A percentile compares a stretch with the other conserved stretches of the same genome.
Conservation (phyloP, 1,284 basidiomycete genomes). For the Cystobasidium sp. region DNA sequence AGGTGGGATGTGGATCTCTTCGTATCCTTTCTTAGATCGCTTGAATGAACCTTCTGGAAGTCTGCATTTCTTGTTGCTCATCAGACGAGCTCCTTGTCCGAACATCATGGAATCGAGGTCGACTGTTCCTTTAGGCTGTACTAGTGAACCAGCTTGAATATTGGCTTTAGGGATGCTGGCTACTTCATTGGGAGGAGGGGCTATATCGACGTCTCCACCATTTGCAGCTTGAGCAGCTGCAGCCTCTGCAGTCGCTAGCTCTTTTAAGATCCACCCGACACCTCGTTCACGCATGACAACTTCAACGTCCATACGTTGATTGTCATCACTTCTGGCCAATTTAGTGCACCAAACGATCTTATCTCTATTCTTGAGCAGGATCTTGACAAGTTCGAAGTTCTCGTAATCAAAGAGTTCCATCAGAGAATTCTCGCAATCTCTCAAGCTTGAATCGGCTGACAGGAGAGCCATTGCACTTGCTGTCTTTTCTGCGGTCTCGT, state of each 20-base stretch:
- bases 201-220: slow-evolving; percentile 68
- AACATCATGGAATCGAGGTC: slow-evolving; percentile 96
- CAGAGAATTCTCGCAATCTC: slow-evolving; percentile 94
- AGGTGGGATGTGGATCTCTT: slow-evolving; percentile 96
- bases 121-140: slow-evolving; percentile 81
- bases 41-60: slow-evolving; percentile 98
- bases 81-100: slow-evolving; percentile 91
- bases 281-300: slow-evolving; percentile 98
- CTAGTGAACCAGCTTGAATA: slow-evolving; percentile 69
- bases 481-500: slow-evolving; percentile 92
- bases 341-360: slow-evolving; percentile 98
- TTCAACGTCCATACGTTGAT: slow-evolving; percentile 91
- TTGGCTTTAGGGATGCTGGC: slow-evolving; percentile 59
- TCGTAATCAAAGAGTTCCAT: slow-evolving; percentile 99
- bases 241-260: slow-evolving; percentile 66
- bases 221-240: slow-evolving; percentile 65
- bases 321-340: slow-evolving; percentile 83
- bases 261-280: slow-evolving; percentile 91
- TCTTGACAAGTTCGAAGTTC: slow-evolving; percentile 90
- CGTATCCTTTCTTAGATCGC: slow-evolving; percentile 92
- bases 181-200: slow-evolving; percentile 52
- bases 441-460: slow-evolving; percentile 78
- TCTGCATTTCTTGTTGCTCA: slow-evolving; percentile 98
- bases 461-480: slow-evolving; percentile 83
- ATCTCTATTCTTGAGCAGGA: slow-evolving; percentile 93